Evolutionary conservation across 2,329 filamentous ascomycete genomes (phyloP), one percentile per base, ranked within the genome.

Genomic region (Aspergillus fijiensis): DNA sequence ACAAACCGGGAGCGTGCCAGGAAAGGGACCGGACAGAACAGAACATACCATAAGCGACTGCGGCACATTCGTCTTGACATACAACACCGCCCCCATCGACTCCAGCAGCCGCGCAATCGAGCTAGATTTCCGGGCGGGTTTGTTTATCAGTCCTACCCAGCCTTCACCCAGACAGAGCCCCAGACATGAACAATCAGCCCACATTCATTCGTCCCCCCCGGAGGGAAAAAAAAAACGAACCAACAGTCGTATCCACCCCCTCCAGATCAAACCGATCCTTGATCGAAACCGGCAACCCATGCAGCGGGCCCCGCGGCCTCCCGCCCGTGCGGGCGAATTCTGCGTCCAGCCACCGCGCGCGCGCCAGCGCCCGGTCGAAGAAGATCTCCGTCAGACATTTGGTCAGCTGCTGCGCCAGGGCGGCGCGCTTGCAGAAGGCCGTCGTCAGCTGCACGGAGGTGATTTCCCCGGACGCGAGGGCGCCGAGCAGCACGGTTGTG

Each of bases 231-330:
- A 23, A 3, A 35, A 23, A 58, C 67, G 21, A 51, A 71, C 69
- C 69, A 63, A 71, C 60, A 2, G 68, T 70, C 9, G 68, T 69
- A 60, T 72, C 69, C 42, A 65, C 48, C 3, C 67, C 69, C 52
- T 69, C 58, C 9, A 71, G 61, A 60, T 89, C 83, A 78, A 90
- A 88, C 68, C 88, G 87, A 74, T 91, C 89, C 68, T 92, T 92
- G 51, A 92, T 80, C 0, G 87, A 85, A 50, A 81, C 73, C 1
- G 75, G 73, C 14, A 80, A 63, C 71, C 87, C 89, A 71, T 91
- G 89, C 1, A 92, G 79, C 2, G 88, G 87, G 0, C 89, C 89
- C 42, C 82, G 74, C 0, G 80, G 72, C 62, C 77, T 74, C 10
- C 82, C 80, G 1, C 23, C 23, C 23, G 80, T 81, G 33, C 67